Evolutionary conservation across 2,329 filamentous ascomycete species (phyloP), one percentile per base, ranked within the genome.

Genomic region (Penicillium sp.): DNA sequence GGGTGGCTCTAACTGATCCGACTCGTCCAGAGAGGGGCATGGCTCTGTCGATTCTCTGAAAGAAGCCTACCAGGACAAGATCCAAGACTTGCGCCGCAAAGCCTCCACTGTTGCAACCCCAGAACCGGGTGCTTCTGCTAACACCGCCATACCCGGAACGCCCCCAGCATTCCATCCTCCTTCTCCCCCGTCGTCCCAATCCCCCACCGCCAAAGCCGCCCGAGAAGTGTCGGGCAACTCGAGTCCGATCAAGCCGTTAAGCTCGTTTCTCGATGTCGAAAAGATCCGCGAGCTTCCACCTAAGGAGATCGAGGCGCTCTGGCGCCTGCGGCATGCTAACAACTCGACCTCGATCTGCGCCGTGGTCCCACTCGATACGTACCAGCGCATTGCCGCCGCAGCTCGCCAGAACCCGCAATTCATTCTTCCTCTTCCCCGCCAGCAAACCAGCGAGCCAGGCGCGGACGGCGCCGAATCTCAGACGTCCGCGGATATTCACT

Each of bases 271-370:
- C 57, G 86, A 97, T 70, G 74, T 97, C 34, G 74, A 81, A 44
- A 97, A 96, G 65, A 81, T 81, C 39, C 76, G 78, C 37, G 64
- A 70, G 31, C 81, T 97, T 3, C 85, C 90, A 0, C 71, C 78
- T 13, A 84, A 87, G 63, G 90, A 97, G 64, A 83, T 98, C 40
- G 83, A 88, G 56, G 80, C 83, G 20, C 77, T 97, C 55, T 98
- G 93, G 93, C 86, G 91, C 16, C 79, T 95, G 17, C 85, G 87
- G 36, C 87, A 96, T 71, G 84, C 88, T 27, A 67, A 76, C 11
- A 81, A 85, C 50, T 72, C 82, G 0, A 77, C 81, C 48, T 86
- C 84, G 9, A 79, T 98, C n/a, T 94, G 87, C 69, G 94, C 93
- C 18, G 77, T 81, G 32, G 82, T 98, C 41, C 84, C 88, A 0